Evolutionary conservation across 2,329 filamentous ascomycete genomes (phyloP).

Genomic region (Fusarium tuaranense): DNA sequence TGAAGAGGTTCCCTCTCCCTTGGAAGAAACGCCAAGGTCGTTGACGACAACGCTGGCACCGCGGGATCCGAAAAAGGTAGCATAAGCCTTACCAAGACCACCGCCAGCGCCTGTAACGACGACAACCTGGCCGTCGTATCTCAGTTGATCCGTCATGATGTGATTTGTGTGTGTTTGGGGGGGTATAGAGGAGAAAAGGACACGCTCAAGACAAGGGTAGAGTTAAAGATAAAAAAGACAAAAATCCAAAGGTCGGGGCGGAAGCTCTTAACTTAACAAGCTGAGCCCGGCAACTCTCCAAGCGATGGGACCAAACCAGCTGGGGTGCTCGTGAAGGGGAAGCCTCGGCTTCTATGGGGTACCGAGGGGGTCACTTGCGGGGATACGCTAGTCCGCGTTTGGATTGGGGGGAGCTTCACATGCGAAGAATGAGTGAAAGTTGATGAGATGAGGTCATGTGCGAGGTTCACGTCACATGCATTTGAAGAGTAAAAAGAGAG

Average conservation of each 20-base stretch:
- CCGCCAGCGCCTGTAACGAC: conserved; percentile 86
- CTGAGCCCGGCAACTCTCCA: conserved; percentile 37
- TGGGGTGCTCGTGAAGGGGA: conserved; percentile 39
- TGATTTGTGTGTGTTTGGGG: conserved; percentile 29
- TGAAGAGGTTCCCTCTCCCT: conserved; percentile 87
- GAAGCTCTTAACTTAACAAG: conserved; percentile 43
- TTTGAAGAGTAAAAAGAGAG: background rate
- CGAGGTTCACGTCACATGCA: conserved; percentile 36
- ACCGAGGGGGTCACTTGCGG: conserved; percentile 46
- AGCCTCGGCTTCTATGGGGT: conserved; percentile 47
- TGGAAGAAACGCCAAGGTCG: conserved; percentile 92
- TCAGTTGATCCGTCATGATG: conserved; percentile 75
- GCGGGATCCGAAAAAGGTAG: conserved; percentile 90
- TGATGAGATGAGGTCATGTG: conserved; percentile 45
- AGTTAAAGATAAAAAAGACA: background rate
- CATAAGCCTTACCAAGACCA: conserved; percentile 84
- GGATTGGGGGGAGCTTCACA: conserved; percentile 44
- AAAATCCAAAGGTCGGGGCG: background rate
- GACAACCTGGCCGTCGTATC: conserved; percentile 87
- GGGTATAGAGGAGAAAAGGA: conserved; percentile 26
- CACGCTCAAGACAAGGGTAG: conserved; percentile 30
- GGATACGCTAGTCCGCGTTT: conserved; percentile 41
- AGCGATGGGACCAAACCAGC: conserved; percentile 1
- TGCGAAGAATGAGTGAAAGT: conserved; percentile 33
- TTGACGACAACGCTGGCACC: conserved; percentile 97